These are phyloP conservation scores for Xylariomycetidae sp. DNA, from an alignment of 2,329 filamentous ascomycete genomes.

Conservation along the genomic window DNA sequence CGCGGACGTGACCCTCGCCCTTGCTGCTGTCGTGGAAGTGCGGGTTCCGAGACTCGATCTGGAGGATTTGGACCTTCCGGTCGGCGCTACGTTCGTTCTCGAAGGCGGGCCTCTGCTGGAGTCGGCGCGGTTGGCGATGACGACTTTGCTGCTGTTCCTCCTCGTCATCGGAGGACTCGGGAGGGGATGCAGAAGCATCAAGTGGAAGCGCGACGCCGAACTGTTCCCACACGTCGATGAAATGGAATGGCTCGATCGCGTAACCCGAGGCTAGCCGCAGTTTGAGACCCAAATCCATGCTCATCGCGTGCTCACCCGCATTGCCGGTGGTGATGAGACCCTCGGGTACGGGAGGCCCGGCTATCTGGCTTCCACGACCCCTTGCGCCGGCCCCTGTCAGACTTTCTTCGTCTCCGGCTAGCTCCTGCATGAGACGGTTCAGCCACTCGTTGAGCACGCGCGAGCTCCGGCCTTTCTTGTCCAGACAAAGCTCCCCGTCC, in stretches of 20 bases:
- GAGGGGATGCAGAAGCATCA: too few relatives aligned
- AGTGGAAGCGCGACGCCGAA: too few relatives aligned
- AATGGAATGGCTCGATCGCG: conserved; percentile 30
- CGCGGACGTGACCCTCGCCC: conserved; percentile 21
- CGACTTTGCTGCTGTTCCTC: neutral
- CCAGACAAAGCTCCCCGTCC: conserved; percentile 19
- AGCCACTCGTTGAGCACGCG: conserved; percentile 27
- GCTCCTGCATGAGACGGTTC: conserved; percentile 19
- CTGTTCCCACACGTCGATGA: conserved; percentile 23
- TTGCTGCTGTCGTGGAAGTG: conserved; percentile 27
- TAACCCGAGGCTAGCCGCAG: conserved; percentile 26
- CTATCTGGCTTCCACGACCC: too few relatives aligned
- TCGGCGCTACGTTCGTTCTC: conserved; percentile 10
- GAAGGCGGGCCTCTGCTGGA: too few relatives aligned
- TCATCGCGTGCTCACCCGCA: conserved; percentile 31
- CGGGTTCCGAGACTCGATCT: conserved; percentile 27
- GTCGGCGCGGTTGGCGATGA: too few relatives aligned
- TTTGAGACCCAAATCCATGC: conserved; percentile 30
- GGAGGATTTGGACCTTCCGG: conserved; percentile 19
- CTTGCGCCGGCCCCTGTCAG: conserved; percentile 28
- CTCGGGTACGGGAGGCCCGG: too few relatives aligned
- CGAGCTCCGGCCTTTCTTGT: conserved; percentile 25
- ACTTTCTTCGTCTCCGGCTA: conserved; percentile 6
- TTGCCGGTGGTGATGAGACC: conserved; percentile 28
- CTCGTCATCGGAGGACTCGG: too few relatives aligned